Percentiles rank a stretch among this genome's conserved stretches.
These are phyloP conservation scores for Triticum turgidum DNA, from an alignment of 176 grass and related monocot species.

Conservation along the genomic window DNA sequence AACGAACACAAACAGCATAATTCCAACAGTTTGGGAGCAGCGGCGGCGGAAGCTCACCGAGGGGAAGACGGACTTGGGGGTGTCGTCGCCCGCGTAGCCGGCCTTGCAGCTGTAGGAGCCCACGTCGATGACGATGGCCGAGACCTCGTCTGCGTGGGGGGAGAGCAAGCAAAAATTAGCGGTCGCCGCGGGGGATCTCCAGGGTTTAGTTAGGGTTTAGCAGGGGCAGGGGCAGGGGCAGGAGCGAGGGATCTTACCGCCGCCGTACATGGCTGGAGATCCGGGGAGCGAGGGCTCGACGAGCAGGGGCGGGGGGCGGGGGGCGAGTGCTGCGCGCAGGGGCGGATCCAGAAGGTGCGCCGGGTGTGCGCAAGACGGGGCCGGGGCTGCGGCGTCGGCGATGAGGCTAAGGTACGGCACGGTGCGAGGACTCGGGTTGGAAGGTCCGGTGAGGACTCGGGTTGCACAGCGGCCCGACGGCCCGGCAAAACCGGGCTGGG, in stretches of 20 bases:
- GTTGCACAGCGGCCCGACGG: too few relatives aligned
- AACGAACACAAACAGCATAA: not conserved
- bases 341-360: not conserved
- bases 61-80: slow-evolving; percentile 93
- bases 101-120: slow-evolving; percentile 98
- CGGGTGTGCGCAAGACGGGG: not conserved
- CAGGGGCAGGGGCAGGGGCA: not conserved
- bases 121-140: slow-evolving; percentile 95
- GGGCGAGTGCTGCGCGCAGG: not conserved
- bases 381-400: not conserved
- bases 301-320: not conserved
- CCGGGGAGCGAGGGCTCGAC: not conserved
- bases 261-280: slow-evolving; percentile 82
- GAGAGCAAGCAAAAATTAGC: not conserved
- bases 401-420: not conserved
- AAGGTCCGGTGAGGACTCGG: too few relatives aligned
- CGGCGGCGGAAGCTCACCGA: slow-evolving; percentile 54
- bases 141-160: slow-evolving; percentile 74
- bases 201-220: slow-evolving; percentile 44
- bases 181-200: slow-evolving; percentile 25
- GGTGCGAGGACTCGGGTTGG: not conserved
- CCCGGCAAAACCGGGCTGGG: too few relatives aligned
- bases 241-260: slow-evolving; percentile 59
- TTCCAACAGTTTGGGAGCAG: not conserved
- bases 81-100: slow-evolving; percentile 93